These are phyloP conservation scores for Melampsora abietis-canadensis DNA, from an alignment of 1,284 basidiomycete genomes.

Conservation along the genomic window DNA sequence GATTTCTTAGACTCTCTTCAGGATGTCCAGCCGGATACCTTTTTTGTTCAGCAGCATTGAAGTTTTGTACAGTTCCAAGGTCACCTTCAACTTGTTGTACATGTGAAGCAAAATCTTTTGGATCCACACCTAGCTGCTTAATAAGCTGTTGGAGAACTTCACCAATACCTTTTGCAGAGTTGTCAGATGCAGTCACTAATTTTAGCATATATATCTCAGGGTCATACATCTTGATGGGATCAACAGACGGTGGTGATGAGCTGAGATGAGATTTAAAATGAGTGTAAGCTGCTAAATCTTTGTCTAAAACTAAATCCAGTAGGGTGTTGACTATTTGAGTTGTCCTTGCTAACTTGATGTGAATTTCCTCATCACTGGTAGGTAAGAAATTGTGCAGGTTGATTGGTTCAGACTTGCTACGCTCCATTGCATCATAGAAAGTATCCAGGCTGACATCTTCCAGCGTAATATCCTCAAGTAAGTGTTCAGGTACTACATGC, in stretches of 20 bases:
- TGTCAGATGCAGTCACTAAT: conserved; percentile 15
- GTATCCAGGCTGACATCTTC: background rate
- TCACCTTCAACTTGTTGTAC: background rate
- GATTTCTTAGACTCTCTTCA: background rate
- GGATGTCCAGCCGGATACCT: background rate
- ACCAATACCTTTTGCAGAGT: conserved; percentile 10
- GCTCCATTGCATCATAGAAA: background rate
- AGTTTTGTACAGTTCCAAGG: too few species aligned
- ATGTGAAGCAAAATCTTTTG: background rate
- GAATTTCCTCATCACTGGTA: background rate
- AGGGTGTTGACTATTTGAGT: background rate
- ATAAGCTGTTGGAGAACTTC: conserved; percentile 11
- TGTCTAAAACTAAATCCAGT: too few species aligned
- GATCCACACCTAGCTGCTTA: background rate
- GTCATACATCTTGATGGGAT: background rate
- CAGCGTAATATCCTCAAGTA: too few species aligned
- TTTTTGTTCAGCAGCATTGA: too few species aligned
- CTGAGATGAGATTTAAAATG: background rate
- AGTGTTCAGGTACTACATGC: too few species aligned
- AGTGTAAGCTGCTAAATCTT: background rate
- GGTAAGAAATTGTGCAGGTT: background rate
- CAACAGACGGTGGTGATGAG: background rate
- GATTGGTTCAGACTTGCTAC: background rate
- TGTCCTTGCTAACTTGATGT: background rate
- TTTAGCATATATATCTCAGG: conserved; percentile 25